Percentiles rank a stretch among this genome's conserved stretches.
Conservation (phyloP, 345 rosid species). For the Leavenworthia alabamica region DNA sequence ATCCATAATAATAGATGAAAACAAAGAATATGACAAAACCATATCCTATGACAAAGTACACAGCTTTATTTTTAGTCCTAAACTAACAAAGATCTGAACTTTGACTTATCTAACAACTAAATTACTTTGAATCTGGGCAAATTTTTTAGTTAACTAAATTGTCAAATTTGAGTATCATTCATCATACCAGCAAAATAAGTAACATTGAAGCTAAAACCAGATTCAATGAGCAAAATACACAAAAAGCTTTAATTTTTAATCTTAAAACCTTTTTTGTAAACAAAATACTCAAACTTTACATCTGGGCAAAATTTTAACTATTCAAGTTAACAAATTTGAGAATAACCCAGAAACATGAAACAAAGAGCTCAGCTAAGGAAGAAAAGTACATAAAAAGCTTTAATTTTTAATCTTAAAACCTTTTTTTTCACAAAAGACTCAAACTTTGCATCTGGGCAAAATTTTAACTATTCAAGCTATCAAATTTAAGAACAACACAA, state of each 20-base stretch:
- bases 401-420: no score
- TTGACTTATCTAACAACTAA: conserved; percentile 7
- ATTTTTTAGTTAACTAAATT: not conserved
- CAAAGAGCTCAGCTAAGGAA: no score
- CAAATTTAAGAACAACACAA: conserved; percentile 13
- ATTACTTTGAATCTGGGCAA: conserved; percentile 7
- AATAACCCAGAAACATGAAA: no score
- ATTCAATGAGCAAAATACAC: conserved; percentile 3
- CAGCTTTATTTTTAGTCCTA: not conserved
- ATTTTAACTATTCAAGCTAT: not conserved
- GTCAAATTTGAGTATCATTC: not conserved
- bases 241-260: conserved; percentile 8
- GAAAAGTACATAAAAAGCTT: no score
- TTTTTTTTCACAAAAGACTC: no score
- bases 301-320: no score
- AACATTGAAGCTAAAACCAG: not conserved
- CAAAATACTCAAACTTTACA: no score
- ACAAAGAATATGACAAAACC: conserved; percentile 21
- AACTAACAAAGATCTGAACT: conserved; percentile 18
- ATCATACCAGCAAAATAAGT: not conserved
- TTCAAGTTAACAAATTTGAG: no score
- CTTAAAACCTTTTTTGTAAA: not conserved
- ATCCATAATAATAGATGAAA: conserved; percentile 6
- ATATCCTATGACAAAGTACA: conserved; percentile 1
- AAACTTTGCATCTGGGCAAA: no score